Base-by-base conservation (phyloP, 306 rosid species). In the Medicago arabica region DNA sequence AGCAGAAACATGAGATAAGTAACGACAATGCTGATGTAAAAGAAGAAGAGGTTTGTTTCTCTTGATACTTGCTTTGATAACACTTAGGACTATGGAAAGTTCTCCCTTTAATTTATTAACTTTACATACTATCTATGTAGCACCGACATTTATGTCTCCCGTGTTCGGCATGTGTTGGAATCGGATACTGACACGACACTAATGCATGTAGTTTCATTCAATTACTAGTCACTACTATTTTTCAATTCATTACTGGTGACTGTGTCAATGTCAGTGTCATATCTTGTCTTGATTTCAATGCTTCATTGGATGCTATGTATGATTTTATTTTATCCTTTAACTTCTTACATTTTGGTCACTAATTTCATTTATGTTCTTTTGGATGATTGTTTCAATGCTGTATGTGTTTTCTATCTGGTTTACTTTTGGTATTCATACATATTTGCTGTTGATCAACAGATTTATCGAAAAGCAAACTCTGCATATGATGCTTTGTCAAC, bases 401-500 rank as follows among this genome's bases (percentile, higher is more conserved):
- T 69, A 13, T 49, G 5, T 66, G 39, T 63, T 74, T 79, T 80
- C 73, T 78, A 83, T 57, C 74, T 57, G 76, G 58, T 19, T 64
- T 53, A 28, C 31, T 72, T 19, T 6, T 18, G 61, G n/a, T 43
- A 67, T 59, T 46, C 61, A 77, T 81, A 43, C n/a, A 10, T 58
- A 21, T 58, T 85, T 40, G 51, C 69, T 58, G 72, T 72, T 81
- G 83, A 59, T 74, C 80, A 73, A 68, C 92, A 96, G 99, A 89
- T 88, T 76, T 90, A 89, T 74, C 81, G 75, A 67, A 89, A 84
- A 81, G 99, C 97, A 66, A 86, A 81, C 62, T 86, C 84, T 81
- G 99, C 88, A 3, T 90, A 88, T 79, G 91, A 75, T 78, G 90
- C 98, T 47, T 83, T 96, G 85, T 92, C 99, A 69, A 80, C 77